phyloP scores from a whole-genome alignment of 331 rosid genomes.

The Saraca asoca region DNA sequence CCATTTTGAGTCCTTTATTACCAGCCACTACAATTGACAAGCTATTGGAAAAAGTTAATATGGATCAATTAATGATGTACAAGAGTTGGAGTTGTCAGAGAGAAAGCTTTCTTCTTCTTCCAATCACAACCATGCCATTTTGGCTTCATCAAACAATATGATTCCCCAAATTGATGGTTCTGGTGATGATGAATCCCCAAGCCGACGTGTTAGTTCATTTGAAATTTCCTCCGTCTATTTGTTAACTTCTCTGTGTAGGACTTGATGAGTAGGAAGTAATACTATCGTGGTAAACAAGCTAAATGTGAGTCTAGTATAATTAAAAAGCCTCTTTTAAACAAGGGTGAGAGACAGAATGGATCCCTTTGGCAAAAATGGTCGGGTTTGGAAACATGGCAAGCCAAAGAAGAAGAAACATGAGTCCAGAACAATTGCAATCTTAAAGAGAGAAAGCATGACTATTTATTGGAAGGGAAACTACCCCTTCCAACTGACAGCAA shows the following conservation, averaged over 20 bases:
- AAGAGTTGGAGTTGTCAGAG: slow-evolving; percentile 51
- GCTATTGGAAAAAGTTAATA: slow-evolving; percentile 74
- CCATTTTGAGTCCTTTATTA: slow-evolving; percentile 73
- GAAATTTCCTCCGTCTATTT: slow-evolving; percentile 42
- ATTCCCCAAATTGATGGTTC: slow-evolving; percentile 77
- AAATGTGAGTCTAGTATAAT: slow-evolving; percentile 41
- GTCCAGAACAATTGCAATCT: slow-evolving; percentile 36
- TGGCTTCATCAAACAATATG: slow-evolving; percentile 40
- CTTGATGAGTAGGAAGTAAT: slow-evolving; percentile 88
- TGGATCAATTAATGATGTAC: slow-evolving; percentile 63
- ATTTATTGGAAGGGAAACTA: slow-evolving; percentile 41
- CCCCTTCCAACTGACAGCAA: slow-evolving; percentile 43
- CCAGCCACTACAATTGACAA: slow-evolving; percentile 69
- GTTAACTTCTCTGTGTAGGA: slow-evolving; percentile 69
- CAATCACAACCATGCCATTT: slow-evolving; percentile 35
- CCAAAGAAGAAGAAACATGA: slow-evolving; percentile 37
- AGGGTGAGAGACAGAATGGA: slow-evolving; percentile 37
- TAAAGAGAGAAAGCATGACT: slow-evolving; percentile 34
- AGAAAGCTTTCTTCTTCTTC: slow-evolving; percentile 40
- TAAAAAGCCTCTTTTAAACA: slow-evolving; percentile 43
- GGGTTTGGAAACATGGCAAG: slow-evolving; percentile 38
- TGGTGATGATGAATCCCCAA: slow-evolving; percentile 52
- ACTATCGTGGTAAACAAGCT: slow-evolving; percentile 46
- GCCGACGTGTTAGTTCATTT: slow-evolving; percentile 47
- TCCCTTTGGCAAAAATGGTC: slow-evolving; percentile 36